Evolutionary conservation across 2,329 filamentous ascomycete species (phyloP).

Genomic region (Camptophora hylomeconis): DNA sequence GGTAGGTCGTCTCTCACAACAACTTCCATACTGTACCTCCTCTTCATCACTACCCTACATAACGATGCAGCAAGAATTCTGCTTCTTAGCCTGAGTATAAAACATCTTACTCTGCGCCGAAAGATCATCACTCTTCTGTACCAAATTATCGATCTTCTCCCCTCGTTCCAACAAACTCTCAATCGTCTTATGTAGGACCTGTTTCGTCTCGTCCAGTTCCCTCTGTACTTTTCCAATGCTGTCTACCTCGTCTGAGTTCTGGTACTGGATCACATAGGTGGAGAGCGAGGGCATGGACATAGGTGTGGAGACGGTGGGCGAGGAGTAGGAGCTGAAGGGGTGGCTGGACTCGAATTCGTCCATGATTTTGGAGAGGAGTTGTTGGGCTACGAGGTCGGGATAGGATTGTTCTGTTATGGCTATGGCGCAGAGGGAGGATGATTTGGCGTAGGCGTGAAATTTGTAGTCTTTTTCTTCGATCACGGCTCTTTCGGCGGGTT

Average conservation of each 20-base stretch:
- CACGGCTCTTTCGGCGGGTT: conserved; percentile 69
- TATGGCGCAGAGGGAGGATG: conserved; percentile 61
- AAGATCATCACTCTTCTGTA: conserved; percentile 82
- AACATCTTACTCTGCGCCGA: conserved; percentile 96
- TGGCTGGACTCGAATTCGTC: conserved; percentile 75
- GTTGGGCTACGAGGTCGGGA: conserved; percentile 67
- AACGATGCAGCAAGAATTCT: conserved; percentile 46
- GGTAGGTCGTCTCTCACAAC: too few species aligned
- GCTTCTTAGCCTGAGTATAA: conserved; percentile 59
- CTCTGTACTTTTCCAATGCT: conserved; percentile 92
- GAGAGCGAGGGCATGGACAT: conserved; percentile 61
- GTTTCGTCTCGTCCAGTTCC: conserved; percentile 95
- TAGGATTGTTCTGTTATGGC: conserved; percentile 68
- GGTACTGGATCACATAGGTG: conserved; percentile 49
- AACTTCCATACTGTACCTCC: too few species aligned
- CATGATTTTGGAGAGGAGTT: conserved; percentile 71
- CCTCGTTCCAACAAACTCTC: conserved; percentile 61
- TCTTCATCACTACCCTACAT: conserved; percentile 32
- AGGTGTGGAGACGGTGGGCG: conserved; percentile 34
- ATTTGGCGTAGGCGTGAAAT: conserved; percentile 66
- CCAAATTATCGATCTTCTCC: conserved; percentile 91
- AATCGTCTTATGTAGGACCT: conserved; percentile 93
- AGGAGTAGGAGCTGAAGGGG: conserved; percentile 55
- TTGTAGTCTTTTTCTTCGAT: conserved; percentile 72
- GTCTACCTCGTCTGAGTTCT: conserved; percentile 50